Evolutionary conservation across 2,329 filamentous ascomycete genomes (phyloP).

Genomic region (Beauveria sp.): DNA sequence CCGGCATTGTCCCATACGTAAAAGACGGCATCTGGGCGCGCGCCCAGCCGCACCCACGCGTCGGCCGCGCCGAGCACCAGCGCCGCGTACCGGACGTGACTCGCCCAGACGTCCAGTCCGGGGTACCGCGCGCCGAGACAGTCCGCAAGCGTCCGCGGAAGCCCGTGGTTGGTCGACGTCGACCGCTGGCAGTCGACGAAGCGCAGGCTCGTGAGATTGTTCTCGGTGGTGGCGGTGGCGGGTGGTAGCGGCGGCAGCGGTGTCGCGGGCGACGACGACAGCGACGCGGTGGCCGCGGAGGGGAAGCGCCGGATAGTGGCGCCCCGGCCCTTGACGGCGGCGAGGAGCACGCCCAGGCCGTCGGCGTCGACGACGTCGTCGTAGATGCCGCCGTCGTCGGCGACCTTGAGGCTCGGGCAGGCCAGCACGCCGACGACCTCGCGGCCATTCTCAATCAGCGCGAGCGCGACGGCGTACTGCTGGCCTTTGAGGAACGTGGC

Average conservation of each 20-base stretch:
- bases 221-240: slow-evolving; percentile 13
- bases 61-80: slow-evolving; percentile 30
- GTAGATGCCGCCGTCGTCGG: slow-evolving; percentile 25
- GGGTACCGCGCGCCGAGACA: slow-evolving; percentile 26
- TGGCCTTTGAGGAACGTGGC: slow-evolving; percentile 52
- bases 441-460: slow-evolving; percentile 47
- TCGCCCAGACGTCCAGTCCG: slow-evolving; percentile 32
- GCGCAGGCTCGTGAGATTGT: slow-evolving; percentile 18
- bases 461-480: slow-evolving; percentile 56
- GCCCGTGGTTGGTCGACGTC: slow-evolving; percentile 23
- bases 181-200: slow-evolving; percentile 28
- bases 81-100: slow-evolving; percentile 31
- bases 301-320: slow-evolving; percentile 21
- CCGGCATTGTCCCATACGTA: slow-evolving; percentile 49
- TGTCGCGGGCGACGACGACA: slow-evolving; percentile 15
- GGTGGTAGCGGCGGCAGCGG: slow-evolving; percentile 18
- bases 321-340: slow-evolving; percentile 25
- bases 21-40: slow-evolving; percentile 16
- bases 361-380: slow-evolving; percentile 26
- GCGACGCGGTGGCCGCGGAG: neutral
- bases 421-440: slow-evolving; percentile 53
- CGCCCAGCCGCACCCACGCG: slow-evolving; percentile 25
- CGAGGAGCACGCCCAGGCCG: slow-evolving; percentile 29
- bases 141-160: slow-evolving; percentile 22
- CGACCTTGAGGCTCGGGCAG: slow-evolving; percentile 48